phyloP scores from a whole-genome alignment of 116 monocot genomes.

The Trichopus zeylanicus region DNA sequence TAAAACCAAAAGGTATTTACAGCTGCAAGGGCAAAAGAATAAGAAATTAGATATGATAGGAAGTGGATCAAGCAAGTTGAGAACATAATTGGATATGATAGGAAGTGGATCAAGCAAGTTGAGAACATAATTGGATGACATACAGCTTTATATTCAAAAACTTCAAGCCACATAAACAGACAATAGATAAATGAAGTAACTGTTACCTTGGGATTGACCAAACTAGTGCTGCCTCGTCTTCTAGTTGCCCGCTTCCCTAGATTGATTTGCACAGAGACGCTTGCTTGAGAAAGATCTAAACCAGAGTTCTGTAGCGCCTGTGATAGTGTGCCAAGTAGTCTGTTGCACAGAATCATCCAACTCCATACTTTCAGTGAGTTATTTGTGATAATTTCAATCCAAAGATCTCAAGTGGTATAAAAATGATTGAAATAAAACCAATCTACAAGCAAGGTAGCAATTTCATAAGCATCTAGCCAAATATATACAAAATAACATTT shows the following conservation, averaged over 20 bases:
- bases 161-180: not conserved
- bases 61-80: not conserved
- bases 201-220: slow-evolving; percentile 21
- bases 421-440: no score
- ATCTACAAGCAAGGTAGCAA: no score
- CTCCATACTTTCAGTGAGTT: not conserved
- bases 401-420: not conserved
- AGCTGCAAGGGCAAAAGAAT: not conserved
- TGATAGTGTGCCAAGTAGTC: slow-evolving; percentile 25
- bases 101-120: not conserved
- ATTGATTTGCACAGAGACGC: slow-evolving; percentile 50
- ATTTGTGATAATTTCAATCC: not conserved
- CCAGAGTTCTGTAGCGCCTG: slow-evolving; percentile 48
- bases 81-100: not conserved
- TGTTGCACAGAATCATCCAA: slow-evolving; percentile 13
- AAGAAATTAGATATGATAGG: not conserved
- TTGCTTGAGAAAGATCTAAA: slow-evolving; percentile 51
- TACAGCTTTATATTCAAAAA: not conserved
- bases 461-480: no score
- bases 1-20: not conserved
- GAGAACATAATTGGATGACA: not conserved
- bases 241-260: slow-evolving; percentile 33
- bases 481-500: no score
- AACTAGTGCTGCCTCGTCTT: slow-evolving; percentile 5
- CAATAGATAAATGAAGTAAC: not conserved